phyloP scores from a whole-genome alignment of 768 basidiomycete species.

The Favolaschia claudopus region DNA sequence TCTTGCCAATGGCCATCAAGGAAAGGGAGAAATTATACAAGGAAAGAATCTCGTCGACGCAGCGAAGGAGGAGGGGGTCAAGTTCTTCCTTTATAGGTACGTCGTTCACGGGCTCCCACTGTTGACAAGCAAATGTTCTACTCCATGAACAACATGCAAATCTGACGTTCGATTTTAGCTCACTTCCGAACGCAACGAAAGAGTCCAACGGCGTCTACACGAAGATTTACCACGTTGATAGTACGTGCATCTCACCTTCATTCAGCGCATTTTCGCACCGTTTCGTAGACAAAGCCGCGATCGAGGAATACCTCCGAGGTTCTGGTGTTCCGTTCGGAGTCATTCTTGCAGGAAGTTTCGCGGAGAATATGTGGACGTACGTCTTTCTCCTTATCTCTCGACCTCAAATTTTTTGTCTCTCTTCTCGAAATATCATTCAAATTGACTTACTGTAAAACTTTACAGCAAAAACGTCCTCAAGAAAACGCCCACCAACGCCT shows the following conservation, averaged over 20 bases:
- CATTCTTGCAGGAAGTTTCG: conserved; percentile 17
- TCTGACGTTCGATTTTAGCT: conserved; percentile 1
- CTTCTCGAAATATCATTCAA: too few species aligned
- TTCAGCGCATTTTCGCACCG: neutral
- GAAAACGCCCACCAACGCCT: conserved; percentile 12
- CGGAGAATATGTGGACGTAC: conserved; percentile 26
- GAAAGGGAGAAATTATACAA: conserved; percentile 29
- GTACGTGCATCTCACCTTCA: conserved; percentile 19
- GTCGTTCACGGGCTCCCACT: too few species aligned
- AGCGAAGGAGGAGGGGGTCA: conserved; percentile 26
- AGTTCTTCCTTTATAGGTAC: conserved; percentile 41
- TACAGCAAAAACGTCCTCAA: conserved; percentile 1
- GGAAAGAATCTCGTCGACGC: conserved; percentile 41
- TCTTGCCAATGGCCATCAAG: conserved; percentile 12
- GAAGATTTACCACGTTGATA: conserved; percentile 36
- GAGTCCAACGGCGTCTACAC: conserved; percentile 20
- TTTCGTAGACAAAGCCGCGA: conserved; percentile 26
- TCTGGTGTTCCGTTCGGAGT: conserved; percentile 20
- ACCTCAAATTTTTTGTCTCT: neutral
- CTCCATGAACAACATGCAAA: too few species aligned
- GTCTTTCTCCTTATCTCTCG: neutral
- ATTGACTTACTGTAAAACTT: too few species aligned
- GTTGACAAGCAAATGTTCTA: too few species aligned
- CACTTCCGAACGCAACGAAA: conserved; percentile 13
- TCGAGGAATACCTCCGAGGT: conserved; percentile 20